Evolutionary conservation across 1,284 basidiomycete species (phyloP).

Genomic region (Leccinum angustisporum): DNA sequence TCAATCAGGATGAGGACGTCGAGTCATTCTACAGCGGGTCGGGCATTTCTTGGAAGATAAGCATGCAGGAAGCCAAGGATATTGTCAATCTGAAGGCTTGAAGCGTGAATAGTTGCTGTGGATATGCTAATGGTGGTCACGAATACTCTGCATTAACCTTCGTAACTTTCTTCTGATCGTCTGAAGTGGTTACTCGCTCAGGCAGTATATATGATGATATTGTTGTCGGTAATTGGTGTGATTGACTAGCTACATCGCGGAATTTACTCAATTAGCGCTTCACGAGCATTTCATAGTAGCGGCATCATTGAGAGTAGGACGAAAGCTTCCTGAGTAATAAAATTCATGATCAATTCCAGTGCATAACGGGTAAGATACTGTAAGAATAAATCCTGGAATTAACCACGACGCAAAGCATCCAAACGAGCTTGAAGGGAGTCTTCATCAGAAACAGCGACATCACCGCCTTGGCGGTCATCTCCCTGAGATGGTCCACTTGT

Average conservation of each 20-base stretch:
- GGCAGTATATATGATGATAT: too few relatives aligned
- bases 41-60: constrained; percentile 88
- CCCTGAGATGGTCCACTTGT: constrained; percentile 43
- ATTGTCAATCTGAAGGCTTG: constrained; percentile 65
- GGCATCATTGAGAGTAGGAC: background rate
- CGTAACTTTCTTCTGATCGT: background rate
- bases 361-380: constrained; percentile 5
- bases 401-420: constrained; percentile 75
- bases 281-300: background rate
- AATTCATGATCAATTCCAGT: constrained; percentile 5
- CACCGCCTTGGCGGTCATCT: constrained; percentile 36
- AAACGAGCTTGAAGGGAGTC: constrained; percentile 87
- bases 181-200: background rate
- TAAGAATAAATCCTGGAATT: constrained; percentile 11
- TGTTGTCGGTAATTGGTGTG: background rate
- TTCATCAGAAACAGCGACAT: constrained; percentile 66
- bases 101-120: constrained; percentile 5
- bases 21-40: constrained; percentile 91
- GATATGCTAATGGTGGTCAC: background rate
- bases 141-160: background rate
- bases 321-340: constrained; percentile 2
- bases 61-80: constrained; percentile 72
- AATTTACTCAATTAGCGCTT: background rate
- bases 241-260: background rate
- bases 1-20: constrained; percentile 78